These are phyloP conservation scores for Asterophora lycoperdoides DNA, from an alignment of 768 basidiomycete species.

Conservation along the genomic window DNA sequence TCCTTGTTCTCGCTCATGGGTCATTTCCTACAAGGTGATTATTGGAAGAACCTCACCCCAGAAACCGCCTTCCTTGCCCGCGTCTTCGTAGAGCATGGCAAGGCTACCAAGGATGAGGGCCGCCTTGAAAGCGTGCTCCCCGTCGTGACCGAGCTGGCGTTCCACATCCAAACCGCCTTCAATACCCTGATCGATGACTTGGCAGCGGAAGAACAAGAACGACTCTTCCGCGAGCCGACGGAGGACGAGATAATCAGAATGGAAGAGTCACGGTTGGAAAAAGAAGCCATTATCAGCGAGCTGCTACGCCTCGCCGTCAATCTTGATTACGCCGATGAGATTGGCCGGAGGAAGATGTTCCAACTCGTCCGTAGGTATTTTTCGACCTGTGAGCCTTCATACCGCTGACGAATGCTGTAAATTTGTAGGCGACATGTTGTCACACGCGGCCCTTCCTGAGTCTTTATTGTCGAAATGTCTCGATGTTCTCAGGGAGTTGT, in stretches of 20 bases:
- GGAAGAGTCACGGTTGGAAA: conserved; percentile 47
- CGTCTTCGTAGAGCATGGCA: conserved; percentile 78
- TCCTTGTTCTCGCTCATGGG: conserved; percentile 1
- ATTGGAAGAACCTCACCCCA: conserved; percentile 66
- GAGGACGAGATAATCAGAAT: conserved; percentile 34
- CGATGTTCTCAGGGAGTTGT: conserved; percentile 74
- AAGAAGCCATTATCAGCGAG: conserved; percentile 73
- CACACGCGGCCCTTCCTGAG: conserved; percentile 64
- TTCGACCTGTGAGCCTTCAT: not conserved
- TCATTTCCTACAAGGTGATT: conserved; percentile 45
- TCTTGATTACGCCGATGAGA: conserved; percentile 90
- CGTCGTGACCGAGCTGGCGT: conserved; percentile 80
- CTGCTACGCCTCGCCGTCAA: conserved; percentile 74
- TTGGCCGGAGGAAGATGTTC: conserved; percentile 85
- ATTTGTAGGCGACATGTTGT: conserved; percentile 72
- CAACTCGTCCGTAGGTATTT: conserved; percentile 67
- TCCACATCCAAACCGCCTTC: conserved; percentile 65
- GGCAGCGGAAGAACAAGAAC: conserved; percentile 21
- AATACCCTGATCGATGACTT: conserved; percentile 40
- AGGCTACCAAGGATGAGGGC: conserved; percentile 50
- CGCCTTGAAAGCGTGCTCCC: conserved; percentile 72
- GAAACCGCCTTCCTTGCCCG: conserved; percentile 80
- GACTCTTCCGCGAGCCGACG: conserved; percentile 18
- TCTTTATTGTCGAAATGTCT: conserved; percentile 68
- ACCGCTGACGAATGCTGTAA: conserved; percentile 2